Conservation (phyloP, 176 grass and related monocot species). For the Puccinellia tenuiflora region DNA sequence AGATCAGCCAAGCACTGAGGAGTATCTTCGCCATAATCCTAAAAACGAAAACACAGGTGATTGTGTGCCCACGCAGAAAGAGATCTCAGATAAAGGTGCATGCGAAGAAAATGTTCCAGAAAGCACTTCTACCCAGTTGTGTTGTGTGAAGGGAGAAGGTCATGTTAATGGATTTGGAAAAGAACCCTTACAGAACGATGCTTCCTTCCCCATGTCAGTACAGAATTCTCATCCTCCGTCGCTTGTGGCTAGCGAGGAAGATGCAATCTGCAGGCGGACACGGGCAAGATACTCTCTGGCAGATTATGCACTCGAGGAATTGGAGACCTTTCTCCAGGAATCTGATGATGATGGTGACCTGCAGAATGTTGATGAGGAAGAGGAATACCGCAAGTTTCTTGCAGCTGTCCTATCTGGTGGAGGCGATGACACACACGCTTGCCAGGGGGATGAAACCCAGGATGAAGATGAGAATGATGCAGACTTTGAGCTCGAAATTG, state of each 20-base stretch:
- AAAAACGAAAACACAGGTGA: slow-evolving; percentile 25
- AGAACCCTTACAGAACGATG: slow-evolving; percentile 12
- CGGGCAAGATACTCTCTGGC: slow-evolving; percentile 75
- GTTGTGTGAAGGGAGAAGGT: slow-evolving; percentile 18
- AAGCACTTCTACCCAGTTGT: slow-evolving; percentile 14
- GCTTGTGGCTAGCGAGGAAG: slow-evolving; percentile 49
- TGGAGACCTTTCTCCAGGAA: slow-evolving; percentile 95
- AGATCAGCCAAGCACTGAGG: slow-evolving; percentile 15
- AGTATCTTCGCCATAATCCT: not conserved
- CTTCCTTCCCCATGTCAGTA: slow-evolving; percentile 3
- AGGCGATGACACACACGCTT: slow-evolving; percentile 34
- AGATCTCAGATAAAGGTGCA: not conserved
- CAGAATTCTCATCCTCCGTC: not conserved
- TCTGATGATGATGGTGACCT: slow-evolving; percentile 81
- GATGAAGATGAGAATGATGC: slow-evolving; percentile 98
- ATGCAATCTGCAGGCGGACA: slow-evolving; percentile 79
- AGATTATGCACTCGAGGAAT: slow-evolving; percentile 74
- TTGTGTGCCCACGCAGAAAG: slow-evolving; percentile 3
- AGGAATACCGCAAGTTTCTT: slow-evolving; percentile 98
- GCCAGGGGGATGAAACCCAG: slow-evolving; percentile 53
- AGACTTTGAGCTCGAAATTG: slow-evolving; percentile 88
- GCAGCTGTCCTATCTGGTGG: slow-evolving; percentile 69
- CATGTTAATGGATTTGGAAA: slow-evolving; percentile 18
- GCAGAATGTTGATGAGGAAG: slow-evolving; percentile 90
- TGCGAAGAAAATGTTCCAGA: slow-evolving; percentile 8